Conservation (phyloP, 2,329 filamentous ascomycete species). For the Monosporascus sp. region DNA sequence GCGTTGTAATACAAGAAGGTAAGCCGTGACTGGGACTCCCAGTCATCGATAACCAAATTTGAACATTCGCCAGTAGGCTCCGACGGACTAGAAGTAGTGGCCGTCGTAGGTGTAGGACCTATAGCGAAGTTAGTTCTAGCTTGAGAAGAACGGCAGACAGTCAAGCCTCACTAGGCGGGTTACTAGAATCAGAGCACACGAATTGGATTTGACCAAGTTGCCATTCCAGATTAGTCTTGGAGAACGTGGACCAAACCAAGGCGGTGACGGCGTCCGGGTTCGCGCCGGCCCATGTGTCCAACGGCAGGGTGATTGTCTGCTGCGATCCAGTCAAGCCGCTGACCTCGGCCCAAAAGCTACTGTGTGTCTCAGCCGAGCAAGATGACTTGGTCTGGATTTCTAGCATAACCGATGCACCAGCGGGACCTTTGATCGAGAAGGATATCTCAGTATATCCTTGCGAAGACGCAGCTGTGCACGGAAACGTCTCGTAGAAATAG, state of each 20-base stretch:
- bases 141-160: background rate
- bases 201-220: conserved; percentile 2
- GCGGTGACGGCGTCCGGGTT: background rate
- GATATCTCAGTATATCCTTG: background rate
- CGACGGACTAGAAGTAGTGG: background rate
- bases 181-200: background rate
- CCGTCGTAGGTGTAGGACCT: background rate
- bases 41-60: conserved; percentile 49
- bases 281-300: background rate
- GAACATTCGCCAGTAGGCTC: background rate
- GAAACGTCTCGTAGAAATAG: conserved; percentile 2
- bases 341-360: background rate
- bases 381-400: conserved; percentile 2
- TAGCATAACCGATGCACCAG: background rate
- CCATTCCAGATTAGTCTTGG: background rate
- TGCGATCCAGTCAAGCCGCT: conserved; percentile 2
- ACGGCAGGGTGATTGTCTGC: conserved; percentile 1
- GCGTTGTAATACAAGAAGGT: conserved; percentile 58
- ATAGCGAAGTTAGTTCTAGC: background rate
- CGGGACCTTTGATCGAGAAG: conserved; percentile 2
- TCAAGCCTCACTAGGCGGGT: background rate
- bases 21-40: conserved; percentile 54
- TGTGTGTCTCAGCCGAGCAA: background rate
- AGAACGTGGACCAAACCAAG: conserved; percentile 4
- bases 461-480: background rate